Conservation (phyloP, 2,329 filamentous ascomycete genomes). For the Niveomyces coronatus region DNA sequence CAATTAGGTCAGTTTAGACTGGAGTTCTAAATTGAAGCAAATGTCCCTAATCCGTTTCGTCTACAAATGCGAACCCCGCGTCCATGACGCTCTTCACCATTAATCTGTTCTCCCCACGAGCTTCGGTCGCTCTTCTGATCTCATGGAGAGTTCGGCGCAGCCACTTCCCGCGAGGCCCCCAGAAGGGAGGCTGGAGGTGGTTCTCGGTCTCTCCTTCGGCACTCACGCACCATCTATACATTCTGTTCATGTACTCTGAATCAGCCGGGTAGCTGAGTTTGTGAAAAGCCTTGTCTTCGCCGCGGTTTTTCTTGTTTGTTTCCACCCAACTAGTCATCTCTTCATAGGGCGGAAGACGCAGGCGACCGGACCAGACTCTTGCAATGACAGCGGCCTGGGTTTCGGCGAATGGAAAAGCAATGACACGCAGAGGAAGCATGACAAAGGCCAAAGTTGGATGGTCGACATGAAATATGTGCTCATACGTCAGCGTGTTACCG, state of each 20-base stretch:
- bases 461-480: conserved; percentile 1
- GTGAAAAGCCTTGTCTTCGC: background rate
- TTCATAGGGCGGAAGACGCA: background rate
- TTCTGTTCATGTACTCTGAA: background rate
- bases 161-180: conserved; percentile 1
- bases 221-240: conserved; percentile 1
- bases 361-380: conserved; percentile 1
- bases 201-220: conserved; percentile 1
- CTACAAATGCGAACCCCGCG: background rate
- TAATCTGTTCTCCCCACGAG: background rate
- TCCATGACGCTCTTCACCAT: conserved; percentile 1
- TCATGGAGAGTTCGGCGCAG: background rate
- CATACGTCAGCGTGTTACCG: background rate
- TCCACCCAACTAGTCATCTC: background rate
- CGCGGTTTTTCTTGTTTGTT: background rate
- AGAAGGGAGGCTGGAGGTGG: conserved; percentile 2
- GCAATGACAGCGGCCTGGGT: background rate
- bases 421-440: background rate
- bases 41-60: too few relatives aligned
- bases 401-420: conserved; percentile 1
- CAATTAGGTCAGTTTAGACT: too few relatives aligned
- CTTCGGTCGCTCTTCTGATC: conserved; percentile 4
- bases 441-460: background rate
- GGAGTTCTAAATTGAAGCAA: too few relatives aligned
- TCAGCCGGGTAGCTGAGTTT: background rate